These are phyloP conservation scores for Jamesozyma jinghongensis DNA, from an alignment of 805 yeast species.

Conservation along the genomic window DNA sequence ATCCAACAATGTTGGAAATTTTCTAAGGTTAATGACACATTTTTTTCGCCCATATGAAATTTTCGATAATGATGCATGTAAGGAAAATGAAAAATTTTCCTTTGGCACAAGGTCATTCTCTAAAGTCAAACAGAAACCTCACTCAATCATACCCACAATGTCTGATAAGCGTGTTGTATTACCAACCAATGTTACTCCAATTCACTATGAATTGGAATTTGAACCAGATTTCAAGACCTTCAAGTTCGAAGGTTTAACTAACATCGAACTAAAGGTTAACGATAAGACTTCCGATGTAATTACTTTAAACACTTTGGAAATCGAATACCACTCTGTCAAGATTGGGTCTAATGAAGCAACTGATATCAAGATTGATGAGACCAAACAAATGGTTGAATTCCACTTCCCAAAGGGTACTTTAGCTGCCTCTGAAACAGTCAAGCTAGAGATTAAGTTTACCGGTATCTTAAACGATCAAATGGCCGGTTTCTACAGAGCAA, in stretches of 20 bases:
- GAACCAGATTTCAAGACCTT: slow-evolving; percentile 53
- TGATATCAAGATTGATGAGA: slow-evolving; percentile 36
- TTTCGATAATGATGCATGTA: too few relatives aligned
- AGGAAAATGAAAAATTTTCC: too few relatives aligned
- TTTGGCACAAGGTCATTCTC: too few relatives aligned
- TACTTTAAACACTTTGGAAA: slow-evolving; percentile 54
- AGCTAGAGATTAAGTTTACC: slow-evolving; percentile 42
- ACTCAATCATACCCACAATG: slow-evolving; percentile 3
- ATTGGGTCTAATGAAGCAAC: slow-evolving; percentile 33
- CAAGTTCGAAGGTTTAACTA: slow-evolving; percentile 47
- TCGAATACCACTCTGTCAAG: slow-evolving; percentile 48
- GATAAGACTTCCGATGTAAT: slow-evolving; percentile 37
- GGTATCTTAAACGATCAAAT: slow-evolving; percentile 58
- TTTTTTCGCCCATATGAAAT: too few relatives aligned
- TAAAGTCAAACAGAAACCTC: too few relatives aligned
- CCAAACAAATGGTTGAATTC: slow-evolving; percentile 56
- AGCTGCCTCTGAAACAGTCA: slow-evolving; percentile 28
- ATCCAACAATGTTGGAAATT: too few relatives aligned
- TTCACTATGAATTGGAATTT: slow-evolving; percentile 57
- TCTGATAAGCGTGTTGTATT: slow-evolving; percentile 34
- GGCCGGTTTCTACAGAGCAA: slow-evolving; percentile 68
- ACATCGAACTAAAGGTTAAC: slow-evolving; percentile 45
- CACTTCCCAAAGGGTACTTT: slow-evolving; percentile 39
- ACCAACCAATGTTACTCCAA: slow-evolving; percentile 60
- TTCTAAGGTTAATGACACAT: too few relatives aligned